These are phyloP conservation scores for Sporothrix mexicana DNA, from an alignment of 2,329 filamentous ascomycete genomes.

Conservation along the genomic window DNA sequence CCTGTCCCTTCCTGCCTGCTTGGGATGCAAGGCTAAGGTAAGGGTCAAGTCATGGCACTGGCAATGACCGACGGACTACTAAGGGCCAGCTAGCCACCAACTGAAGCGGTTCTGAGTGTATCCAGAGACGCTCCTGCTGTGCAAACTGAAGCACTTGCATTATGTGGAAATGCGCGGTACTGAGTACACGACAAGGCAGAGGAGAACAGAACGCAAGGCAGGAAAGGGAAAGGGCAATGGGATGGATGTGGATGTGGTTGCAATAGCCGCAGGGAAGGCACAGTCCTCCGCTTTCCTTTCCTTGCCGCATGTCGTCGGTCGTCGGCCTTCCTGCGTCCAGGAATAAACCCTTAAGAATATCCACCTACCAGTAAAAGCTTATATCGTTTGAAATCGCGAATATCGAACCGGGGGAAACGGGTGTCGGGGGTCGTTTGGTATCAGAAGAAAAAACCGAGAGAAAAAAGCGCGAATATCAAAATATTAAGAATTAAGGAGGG, in stretches of 20 bases:
- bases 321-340: conserved; percentile 5
- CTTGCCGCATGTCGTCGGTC: too few species aligned
- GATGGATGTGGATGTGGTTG: background rate
- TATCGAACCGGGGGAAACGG: conserved; percentile 14
- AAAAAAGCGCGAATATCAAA: conserved; percentile 6
- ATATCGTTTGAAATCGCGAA: conserved; percentile 26
- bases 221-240: too few species aligned
- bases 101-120: background rate
- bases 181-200: too few species aligned
- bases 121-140: background rate
- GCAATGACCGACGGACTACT: too few species aligned
- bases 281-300: conserved; percentile 9
- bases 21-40: too few species aligned
- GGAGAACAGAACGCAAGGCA: too few species aligned
- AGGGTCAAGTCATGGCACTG: too few species aligned
- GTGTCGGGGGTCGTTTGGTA: conserved; percentile 17
- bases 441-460: conserved; percentile 5
- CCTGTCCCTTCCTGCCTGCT: too few species aligned
- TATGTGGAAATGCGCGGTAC: background rate
- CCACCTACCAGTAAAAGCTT: conserved; percentile 34
- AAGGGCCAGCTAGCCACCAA: too few species aligned
- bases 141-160: conserved; percentile 4
- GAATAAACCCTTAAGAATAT: conserved; percentile 8
- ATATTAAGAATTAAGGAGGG: conserved; percentile 13
- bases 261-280: conserved; percentile 19